These are phyloP conservation scores for Phialophora macrospora DNA, from an alignment of 2,329 filamentous ascomycete genomes.

Conservation along the genomic window DNA sequence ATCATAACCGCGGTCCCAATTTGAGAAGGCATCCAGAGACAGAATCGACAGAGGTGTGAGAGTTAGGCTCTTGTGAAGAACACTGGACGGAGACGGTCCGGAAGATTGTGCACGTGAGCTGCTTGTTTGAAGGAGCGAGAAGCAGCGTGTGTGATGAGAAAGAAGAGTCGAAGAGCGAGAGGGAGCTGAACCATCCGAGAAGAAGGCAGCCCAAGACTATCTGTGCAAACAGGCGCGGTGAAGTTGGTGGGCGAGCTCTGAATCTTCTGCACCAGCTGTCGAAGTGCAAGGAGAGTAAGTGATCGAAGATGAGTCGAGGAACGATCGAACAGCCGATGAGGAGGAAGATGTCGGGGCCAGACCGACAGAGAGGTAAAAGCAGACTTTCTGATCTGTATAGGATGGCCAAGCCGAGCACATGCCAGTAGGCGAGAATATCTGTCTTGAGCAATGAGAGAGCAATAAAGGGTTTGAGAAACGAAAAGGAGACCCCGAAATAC, in stretches of 20 bases:
- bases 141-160: background rate
- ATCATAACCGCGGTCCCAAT: background rate
- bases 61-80: background rate
- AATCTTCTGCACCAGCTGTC: background rate
- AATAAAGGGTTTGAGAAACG: background rate
- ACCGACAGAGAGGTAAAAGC: background rate
- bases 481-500: background rate
- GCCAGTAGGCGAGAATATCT: background rate
- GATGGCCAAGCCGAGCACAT: background rate
- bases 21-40: background rate
- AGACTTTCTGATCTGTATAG: background rate
- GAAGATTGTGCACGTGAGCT: background rate
- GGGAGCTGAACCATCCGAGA: background rate
- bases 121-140: background rate
- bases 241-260: background rate
- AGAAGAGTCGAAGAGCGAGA: background rate
- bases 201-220: background rate
- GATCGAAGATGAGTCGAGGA: background rate
- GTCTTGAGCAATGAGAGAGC: background rate
- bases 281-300: background rate
- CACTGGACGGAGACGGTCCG: background rate
- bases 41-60: background rate
- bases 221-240: background rate
- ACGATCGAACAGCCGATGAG: background rate
- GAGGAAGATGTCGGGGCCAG: background rate